A percentile compares a stretch with the other conserved stretches of the same genome.
Conservation (phyloP, 371 early-diverging fungal species). For the Fennellomyces sp. region DNA sequence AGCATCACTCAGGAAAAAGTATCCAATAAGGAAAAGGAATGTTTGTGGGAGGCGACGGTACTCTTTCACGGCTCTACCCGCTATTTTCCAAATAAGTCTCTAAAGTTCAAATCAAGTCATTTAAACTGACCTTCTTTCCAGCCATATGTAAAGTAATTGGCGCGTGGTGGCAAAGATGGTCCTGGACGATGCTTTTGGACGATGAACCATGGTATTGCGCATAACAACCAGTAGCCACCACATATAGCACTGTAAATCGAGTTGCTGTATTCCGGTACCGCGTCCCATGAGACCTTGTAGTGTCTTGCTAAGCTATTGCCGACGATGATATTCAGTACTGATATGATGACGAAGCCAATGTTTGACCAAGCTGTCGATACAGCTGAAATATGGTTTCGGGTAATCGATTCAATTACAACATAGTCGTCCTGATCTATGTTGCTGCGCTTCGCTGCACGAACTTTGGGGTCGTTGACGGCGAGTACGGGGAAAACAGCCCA, state of each 20-base stretch:
- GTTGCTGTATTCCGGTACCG: slow-evolving; percentile 15
- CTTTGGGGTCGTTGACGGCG: slow-evolving; percentile 26
- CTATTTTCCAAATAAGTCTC: slow-evolving; percentile 9
- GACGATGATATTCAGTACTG: slow-evolving; percentile 17
- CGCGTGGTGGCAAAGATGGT: slow-evolving; percentile 25
- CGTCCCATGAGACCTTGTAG: slow-evolving; percentile 8
- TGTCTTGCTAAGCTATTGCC: slow-evolving; percentile 9
- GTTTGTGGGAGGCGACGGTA: slow-evolving; percentile 44
- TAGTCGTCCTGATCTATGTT: slow-evolving; percentile 9
- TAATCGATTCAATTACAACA: slow-evolving; percentile 16
- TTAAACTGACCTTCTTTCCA: slow-evolving; percentile 39
- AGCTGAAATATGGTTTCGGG: slow-evolving; percentile 43
- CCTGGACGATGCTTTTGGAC: slow-evolving; percentile 34
- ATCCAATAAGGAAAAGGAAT: slow-evolving; percentile 38
- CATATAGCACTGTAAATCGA: slow-evolving; percentile 37
- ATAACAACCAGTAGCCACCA: slow-evolving; percentile 36
- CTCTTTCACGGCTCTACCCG: slow-evolving; percentile 35
- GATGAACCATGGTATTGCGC: slow-evolving; percentile 43
- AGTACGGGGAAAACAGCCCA: slow-evolving; percentile 22
- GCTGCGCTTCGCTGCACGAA: slow-evolving; percentile 21
- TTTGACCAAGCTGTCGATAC: slow-evolving; percentile 45
- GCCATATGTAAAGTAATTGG: slow-evolving; percentile 38
- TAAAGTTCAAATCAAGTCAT: too few species aligned
- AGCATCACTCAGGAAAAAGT: slow-evolving; percentile 48
- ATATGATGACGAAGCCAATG: slow-evolving; percentile 36